Conservation (phyloP, 495 filamentous ascomycete species). For the Podospora didyma region DNA sequence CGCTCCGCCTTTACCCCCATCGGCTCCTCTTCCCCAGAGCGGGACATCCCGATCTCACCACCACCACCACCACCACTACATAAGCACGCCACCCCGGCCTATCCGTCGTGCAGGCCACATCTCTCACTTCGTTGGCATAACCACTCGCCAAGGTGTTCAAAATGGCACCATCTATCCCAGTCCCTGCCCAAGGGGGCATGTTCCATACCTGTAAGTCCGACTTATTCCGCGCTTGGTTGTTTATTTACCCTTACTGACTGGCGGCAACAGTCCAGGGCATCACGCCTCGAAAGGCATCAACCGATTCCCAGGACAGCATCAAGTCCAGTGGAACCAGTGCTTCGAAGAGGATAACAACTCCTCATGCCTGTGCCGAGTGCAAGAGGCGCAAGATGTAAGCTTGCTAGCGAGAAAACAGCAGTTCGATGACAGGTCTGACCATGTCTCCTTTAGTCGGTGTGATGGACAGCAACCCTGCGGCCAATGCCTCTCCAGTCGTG, state of each 20-base stretch:
- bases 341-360: slow-evolving; percentile 51
- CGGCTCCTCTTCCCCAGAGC: not conserved
- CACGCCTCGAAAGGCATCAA: slow-evolving; percentile 43
- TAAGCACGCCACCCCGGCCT: slow-evolving; percentile 1
- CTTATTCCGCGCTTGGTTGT: not conserved
- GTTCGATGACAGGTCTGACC: not conserved
- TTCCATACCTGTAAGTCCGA: slow-evolving; percentile 46
- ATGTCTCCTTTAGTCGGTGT: slow-evolving; percentile 37
- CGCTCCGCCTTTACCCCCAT: slow-evolving; percentile 11
- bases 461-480: slow-evolving; percentile 57
- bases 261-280: slow-evolving; percentile 38
- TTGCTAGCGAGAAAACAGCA: not conserved
- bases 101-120: not conserved
- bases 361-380: slow-evolving; percentile 57
- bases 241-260: slow-evolving; percentile 9
- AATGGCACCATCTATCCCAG: slow-evolving; percentile 46
- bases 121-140: not conserved
- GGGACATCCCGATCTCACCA: slow-evolving; percentile 5
- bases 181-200: slow-evolving; percentile 50
- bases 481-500: slow-evolving; percentile 53
- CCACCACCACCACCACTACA: slow-evolving; percentile 6
- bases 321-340: slow-evolving; percentile 38
- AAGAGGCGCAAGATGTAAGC: slow-evolving; percentile 56
- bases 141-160: slow-evolving; percentile 11
- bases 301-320: slow-evolving; percentile 41